Percentiles rank a stretch among this genome's conserved stretches.
Conservation (phyloP, 345 rosid genomes). For the Salix brachista region DNA sequence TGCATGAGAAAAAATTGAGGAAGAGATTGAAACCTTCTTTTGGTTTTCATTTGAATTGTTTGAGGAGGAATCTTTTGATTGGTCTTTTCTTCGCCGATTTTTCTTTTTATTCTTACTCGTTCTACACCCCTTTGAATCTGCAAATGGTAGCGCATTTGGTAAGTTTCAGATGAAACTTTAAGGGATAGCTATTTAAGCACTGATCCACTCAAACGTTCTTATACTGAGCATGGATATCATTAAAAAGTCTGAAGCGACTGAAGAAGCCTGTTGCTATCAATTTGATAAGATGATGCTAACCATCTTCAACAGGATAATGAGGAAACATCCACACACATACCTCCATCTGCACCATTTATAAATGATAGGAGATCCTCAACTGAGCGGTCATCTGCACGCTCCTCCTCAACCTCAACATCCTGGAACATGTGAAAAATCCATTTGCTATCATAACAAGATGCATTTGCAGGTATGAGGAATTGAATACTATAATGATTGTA, state of each 20-base stretch:
- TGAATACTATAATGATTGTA: background rate
- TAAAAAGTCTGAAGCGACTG: background rate
- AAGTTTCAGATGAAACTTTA: background rate
- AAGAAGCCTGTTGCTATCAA: background rate
- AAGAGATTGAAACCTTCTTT: constrained; percentile 39
- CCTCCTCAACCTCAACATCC: constrained; percentile 75
- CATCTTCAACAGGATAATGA: background rate
- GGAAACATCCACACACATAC: constrained; percentile 30
- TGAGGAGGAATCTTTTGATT: constrained; percentile 37
- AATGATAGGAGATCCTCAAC: constrained; percentile 82
- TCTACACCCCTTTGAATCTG: constrained; percentile 66
- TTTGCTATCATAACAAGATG: background rate
- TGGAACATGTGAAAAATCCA: constrained; percentile 26
- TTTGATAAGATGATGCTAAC: background rate
- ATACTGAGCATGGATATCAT: background rate
- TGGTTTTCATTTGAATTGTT: constrained; percentile 29
- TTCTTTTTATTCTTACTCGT: constrained; percentile 61
- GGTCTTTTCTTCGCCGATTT: constrained; percentile 63
- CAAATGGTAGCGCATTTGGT: constrained; percentile 19
- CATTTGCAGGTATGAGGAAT: constrained; percentile 8
- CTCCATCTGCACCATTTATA: constrained; percentile 70
- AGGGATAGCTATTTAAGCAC: background rate
- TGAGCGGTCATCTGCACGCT: constrained; percentile 71
- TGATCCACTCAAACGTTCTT: background rate
- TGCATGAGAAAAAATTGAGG: background rate